Percentiles rank a stretch among this genome's conserved stretches.
Evolutionary conservation across 352 stramenopile species (phyloP).

Genomic region (Phytophthora rubi): DNA sequence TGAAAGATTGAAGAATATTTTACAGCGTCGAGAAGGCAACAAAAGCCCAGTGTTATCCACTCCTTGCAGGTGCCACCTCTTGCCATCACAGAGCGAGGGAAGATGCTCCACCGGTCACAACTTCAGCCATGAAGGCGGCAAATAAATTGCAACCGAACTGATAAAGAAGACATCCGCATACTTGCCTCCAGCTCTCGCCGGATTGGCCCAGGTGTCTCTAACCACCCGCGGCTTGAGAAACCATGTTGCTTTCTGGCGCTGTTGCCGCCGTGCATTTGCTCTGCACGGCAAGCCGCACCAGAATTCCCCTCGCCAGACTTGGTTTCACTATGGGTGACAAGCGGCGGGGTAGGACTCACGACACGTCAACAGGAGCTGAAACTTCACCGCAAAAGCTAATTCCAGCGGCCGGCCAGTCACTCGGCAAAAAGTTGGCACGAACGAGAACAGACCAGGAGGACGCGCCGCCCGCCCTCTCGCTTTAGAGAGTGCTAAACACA

Average conservation of each 20-base stretch:
- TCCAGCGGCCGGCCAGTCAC: slow-evolving; percentile 20
- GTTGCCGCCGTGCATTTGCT: slow-evolving; percentile 3
- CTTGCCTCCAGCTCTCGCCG: slow-evolving; percentile 4
- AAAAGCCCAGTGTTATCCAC: background rate
- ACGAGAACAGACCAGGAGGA: slow-evolving; percentile 7
- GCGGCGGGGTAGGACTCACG: slow-evolving; percentile 10
- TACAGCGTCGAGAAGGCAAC: background rate
- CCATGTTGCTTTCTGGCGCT: background rate
- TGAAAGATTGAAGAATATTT: slow-evolving; percentile 18
- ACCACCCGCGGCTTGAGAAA: slow-evolving; percentile 2
- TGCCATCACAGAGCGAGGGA: background rate
- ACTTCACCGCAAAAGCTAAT: slow-evolving; percentile 24
- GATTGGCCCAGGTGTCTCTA: slow-evolving; percentile 23
- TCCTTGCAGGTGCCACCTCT: background rate
- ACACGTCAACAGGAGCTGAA: slow-evolving; percentile 25
- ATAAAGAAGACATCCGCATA: background rate
- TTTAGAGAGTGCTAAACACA: background rate
- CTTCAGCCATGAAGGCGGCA: background rate
- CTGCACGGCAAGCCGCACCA: slow-evolving; percentile 25
- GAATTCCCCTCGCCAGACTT: slow-evolving; percentile 11
- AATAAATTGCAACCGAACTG: background rate
- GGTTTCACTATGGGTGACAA: slow-evolving; percentile 20
- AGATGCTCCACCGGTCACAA: slow-evolving; percentile 3
- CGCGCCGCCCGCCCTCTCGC: background rate
- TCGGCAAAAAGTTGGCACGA: background rate